These are phyloP conservation scores for Aegilops speltoides DNA, from an alignment of 176 grass and related monocot species.

Conservation along the genomic window DNA sequence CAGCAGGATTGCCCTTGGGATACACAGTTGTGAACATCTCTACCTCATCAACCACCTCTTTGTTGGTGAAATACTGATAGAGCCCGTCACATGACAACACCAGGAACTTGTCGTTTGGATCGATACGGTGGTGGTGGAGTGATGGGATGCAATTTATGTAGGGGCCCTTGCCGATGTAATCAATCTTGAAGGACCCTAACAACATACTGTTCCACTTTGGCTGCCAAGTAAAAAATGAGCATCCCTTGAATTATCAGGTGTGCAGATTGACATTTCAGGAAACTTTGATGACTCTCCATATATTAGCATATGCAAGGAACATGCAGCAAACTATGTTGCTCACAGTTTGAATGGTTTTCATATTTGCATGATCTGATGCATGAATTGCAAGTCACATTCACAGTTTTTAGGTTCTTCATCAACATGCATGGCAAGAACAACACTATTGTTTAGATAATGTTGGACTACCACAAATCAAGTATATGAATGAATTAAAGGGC, in stretches of 20 bases:
- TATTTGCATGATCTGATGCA: background rate
- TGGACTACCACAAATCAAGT: background rate
- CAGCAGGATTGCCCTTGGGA: conserved; percentile 76
- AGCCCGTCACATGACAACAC: conserved; percentile 90
- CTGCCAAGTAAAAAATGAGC: conserved; percentile 25
- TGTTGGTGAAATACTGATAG: conserved; percentile 87
- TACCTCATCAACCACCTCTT: conserved; percentile 69
- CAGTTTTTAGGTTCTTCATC: background rate
- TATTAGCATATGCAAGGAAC: background rate
- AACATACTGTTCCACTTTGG: conserved; percentile 75
- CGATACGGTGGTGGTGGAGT: conserved; percentile 64
- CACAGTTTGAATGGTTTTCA: background rate
- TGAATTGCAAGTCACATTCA: background rate
- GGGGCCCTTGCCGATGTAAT: conserved; percentile 55
- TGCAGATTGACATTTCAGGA: background rate
- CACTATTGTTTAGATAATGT: background rate
- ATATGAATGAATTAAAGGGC: background rate
- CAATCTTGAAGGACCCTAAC: conserved; percentile 56
- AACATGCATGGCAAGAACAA: background rate
- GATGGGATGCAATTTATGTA: conserved; percentile 75
- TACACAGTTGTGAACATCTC: conserved; percentile 41
- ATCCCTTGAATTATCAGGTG: background rate
- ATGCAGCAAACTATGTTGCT: background rate
- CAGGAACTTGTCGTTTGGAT: conserved; percentile 64
- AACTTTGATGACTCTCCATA: background rate